Base-by-base conservation (phyloP, 441 rosid species). In the Pelargonium exstipulatum region DNA sequence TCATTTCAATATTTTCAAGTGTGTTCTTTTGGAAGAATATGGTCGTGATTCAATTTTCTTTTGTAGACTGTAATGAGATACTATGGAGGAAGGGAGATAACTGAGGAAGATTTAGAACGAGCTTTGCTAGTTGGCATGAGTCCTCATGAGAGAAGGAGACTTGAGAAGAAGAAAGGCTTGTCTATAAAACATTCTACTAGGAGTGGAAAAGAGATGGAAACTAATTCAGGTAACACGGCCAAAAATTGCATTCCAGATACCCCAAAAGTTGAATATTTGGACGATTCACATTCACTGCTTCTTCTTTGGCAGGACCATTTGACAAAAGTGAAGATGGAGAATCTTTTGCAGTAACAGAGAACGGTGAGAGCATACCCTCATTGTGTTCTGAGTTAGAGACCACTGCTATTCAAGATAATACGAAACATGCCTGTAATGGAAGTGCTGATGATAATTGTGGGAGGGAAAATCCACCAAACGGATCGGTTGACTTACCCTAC, bases 121-220 rank as follows among this genome's bases (percentile, higher is more conserved):
- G 99, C 96, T 78, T 72, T 95, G 81, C 81, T 85, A 68, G 87
- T 87, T 58, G 97, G 97, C 70, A 85, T 91, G 91, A 90, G 94
- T 77, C 87, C 97, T 74, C 89, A 90, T 29, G 96, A 89, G 80
- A 84, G 83, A 81, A 86, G 89, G 78, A 79, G 86, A 72, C 75
- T 82, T 32, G 83, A 81, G 78, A 86, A 88, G 85, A 94, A 85
- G 83, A 86, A 81, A 78, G 89, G 88, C 16, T 62, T 74, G 40
- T 74, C 89, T 65, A 74, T 79, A 3, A 83, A 84, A 72, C 76
- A 69, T 43, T 77, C 80, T 73, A 45, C 65, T 42, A 68, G 48
- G 49, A 45, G 60, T 13, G 80, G 70, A 68, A 80, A 73, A 67
- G 76, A 79, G 71, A 80, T 69, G 64, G 78, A 48, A 13, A 70